These are phyloP conservation scores for Trypethelium eluteriae DNA, from an alignment of 495 filamentous ascomycete species.

Conservation along the genomic window DNA sequence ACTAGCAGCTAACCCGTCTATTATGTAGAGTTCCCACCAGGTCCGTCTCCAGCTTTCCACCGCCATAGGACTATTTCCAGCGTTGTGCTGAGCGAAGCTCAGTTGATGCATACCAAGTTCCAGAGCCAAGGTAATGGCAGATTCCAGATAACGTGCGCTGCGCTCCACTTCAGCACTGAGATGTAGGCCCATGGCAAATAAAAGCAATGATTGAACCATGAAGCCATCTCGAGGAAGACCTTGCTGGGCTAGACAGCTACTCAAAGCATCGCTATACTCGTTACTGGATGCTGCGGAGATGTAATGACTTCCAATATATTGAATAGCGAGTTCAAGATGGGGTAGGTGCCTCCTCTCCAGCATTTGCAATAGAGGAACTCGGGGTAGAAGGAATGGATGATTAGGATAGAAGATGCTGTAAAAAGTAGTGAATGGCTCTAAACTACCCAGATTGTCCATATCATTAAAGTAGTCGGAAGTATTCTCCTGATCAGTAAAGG, in stretches of 20 bases:
- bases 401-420: constrained; percentile 59
- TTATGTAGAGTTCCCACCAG: constrained; percentile 85
- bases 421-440: constrained; percentile 40
- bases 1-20: constrained; percentile 54
- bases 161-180: constrained; percentile 60
- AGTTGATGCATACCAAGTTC: constrained; percentile 66
- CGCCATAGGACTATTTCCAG: constrained; percentile 46
- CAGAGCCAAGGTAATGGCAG: constrained; percentile 62
- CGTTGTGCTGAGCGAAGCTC: constrained; percentile 42
- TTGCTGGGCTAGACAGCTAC: constrained; percentile 30
- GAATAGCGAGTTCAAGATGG: constrained; percentile 55
- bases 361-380: constrained; percentile 34
- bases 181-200: constrained; percentile 71
- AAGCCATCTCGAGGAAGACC: constrained; percentile 54
- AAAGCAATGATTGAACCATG: constrained; percentile 66
- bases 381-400: constrained; percentile 58
- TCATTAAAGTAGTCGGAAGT: background rate
- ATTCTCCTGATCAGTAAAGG: background rate
- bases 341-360: constrained; percentile 29
- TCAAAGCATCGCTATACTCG: constrained; percentile 23
- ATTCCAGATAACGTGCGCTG: constrained; percentile 54
- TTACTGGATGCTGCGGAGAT: constrained; percentile 41
- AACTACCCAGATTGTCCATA: background rate
- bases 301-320: constrained; percentile 61
- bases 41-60: constrained; percentile 76